Evolutionary conservation across 352 stramenopile genomes (phyloP).

Genomic region (Globisporangium camurandrum): DNA sequence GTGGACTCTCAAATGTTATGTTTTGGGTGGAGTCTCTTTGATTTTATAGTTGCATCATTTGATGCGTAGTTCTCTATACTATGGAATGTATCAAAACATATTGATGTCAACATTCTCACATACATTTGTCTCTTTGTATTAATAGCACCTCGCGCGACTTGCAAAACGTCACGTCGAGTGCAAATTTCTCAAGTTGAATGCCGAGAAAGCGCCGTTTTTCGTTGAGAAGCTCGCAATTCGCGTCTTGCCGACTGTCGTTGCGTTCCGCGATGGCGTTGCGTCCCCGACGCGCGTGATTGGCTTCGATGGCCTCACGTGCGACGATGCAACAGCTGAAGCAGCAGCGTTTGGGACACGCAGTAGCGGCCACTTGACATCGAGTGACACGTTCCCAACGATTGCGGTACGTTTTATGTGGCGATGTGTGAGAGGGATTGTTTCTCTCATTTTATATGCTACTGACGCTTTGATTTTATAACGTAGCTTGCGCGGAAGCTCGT

Average conservation of each 20-base stretch:
- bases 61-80: too few relatives aligned
- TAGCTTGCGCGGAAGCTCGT: conserved; percentile 56
- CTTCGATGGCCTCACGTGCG: conserved; percentile 89
- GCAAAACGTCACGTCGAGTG: conserved; percentile 77
- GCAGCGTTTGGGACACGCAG: conserved; percentile 30
- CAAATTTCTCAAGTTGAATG: conserved; percentile 94
- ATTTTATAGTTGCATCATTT: too few relatives aligned
- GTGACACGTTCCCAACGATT: conserved; percentile 52
- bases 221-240: conserved; percentile 90
- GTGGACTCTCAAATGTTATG: too few relatives aligned
- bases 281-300: conserved; percentile 85
- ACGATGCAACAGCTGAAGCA: conserved; percentile 48
- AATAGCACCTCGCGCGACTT: conserved; percentile 47
- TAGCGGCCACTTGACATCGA: conserved; percentile 32
- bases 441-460: background rate
- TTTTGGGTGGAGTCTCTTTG: background rate
- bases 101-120: too few relatives aligned
- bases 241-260: conserved; percentile 91
- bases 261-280: conserved; percentile 90
- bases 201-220: conserved; percentile 93
- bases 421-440: background rate
- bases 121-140: background rate
- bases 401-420: conserved; percentile 26
- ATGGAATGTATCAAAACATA: too few relatives aligned
- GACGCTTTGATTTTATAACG: too few relatives aligned